Base-by-base conservation (phyloP, 768 basidiomycete genomes). In the Boletus sp. region DNA sequence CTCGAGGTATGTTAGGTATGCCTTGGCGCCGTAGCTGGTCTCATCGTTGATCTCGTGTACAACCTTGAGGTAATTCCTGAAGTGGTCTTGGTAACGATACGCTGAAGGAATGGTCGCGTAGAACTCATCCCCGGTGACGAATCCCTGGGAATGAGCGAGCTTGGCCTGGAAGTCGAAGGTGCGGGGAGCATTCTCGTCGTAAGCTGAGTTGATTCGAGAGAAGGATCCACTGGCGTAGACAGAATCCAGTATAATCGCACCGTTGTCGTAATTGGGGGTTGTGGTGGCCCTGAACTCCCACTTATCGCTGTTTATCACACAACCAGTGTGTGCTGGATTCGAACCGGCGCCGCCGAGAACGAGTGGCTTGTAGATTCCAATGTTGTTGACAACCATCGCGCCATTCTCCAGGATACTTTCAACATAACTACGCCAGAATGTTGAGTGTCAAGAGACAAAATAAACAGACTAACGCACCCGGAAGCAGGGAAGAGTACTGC, bases 401-500 rank as follows among this genome's bases (percentile, higher is more conserved):
- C 72, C 72, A 37, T 67, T 73, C 58, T 73, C 72, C 30, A 73
- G 47, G 32, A 69, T 71, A 39, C 67, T 66, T 54, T 71, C 70
- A 20, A 68, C 48, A 30, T 71, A 71, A 5, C 69, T 70, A 18
- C 1, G 1, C 14, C 30, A 40, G 4, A 60, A 24, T 0, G 14
- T 53, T 62, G 33, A 59, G 40, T 4, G 11, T 29, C 6, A 44
- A 52, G 32, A 10, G 12, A 35, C 36, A 18, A 33, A 48, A 30
- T 3, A 52, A 32, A 20, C 8, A 8, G 28, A 54, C 72, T 69
- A 2, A 77, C 60, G 47, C 64, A 80, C 18, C 77, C 80, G 18
- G 78, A 72, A 17, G 77, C 78, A 9, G 80, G 78, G 74, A 79
- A 75, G 28, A 80, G 78, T 0, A 77, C 70, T 20, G 79, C 77